Conservation (phyloP, 257 asterid genomes). For the Nicotiana undulata region DNA sequence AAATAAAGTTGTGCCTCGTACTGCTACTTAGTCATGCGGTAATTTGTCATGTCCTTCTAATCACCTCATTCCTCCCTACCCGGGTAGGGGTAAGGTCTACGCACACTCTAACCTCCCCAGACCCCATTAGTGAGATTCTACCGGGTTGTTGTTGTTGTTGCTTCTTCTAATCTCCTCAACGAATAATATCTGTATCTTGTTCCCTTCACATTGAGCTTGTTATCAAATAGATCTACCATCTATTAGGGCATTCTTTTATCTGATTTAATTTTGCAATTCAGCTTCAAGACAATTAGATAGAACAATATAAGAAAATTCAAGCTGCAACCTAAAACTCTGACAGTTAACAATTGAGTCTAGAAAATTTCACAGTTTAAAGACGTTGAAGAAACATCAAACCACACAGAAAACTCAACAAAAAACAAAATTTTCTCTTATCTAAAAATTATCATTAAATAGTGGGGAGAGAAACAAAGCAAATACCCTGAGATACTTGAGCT, state of each 20-base stretch:
- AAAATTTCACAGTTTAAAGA: background rate
- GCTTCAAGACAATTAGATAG: background rate
- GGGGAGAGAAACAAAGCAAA: background rate
- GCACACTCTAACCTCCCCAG: no score
- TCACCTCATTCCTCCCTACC: background rate
- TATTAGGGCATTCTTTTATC: background rate
- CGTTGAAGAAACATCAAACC: background rate
- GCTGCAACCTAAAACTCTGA: background rate
- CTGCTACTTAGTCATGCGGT: background rate
- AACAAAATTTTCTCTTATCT: background rate
- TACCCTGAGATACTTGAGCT: slow-evolving; percentile 45
- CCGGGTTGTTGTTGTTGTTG: no score
- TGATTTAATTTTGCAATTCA: background rate
- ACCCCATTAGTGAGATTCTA: no score
- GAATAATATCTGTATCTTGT: background rate
- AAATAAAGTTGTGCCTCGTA: background rate
- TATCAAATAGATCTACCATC: background rate
- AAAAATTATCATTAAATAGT: background rate
- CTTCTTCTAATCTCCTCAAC: background rate
- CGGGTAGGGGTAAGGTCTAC: no score
- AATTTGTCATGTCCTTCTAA: background rate
- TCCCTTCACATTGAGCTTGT: background rate
- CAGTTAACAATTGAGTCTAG: background rate
- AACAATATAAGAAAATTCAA: background rate
- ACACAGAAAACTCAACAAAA: background rate